Evolutionary conservation across 345 rosid genomes (phyloP).

Genomic region (Salix viminalis): DNA sequence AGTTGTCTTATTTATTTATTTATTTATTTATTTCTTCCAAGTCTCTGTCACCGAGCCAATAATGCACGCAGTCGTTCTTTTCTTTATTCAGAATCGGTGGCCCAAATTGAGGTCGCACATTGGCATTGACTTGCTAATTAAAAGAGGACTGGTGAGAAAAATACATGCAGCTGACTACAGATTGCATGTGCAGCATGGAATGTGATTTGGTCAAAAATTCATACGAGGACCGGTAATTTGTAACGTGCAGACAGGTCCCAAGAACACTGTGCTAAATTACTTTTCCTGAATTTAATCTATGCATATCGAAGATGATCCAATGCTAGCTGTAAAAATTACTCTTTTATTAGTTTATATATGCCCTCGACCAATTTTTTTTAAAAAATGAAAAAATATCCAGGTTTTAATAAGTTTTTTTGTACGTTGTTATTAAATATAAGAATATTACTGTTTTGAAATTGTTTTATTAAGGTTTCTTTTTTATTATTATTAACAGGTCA

Average conservation of each 20-base stretch:
- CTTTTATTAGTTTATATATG: too few relatives aligned
- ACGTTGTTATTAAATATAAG: too few relatives aligned
- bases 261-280: neutral
- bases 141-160: neutral
- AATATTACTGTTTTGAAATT: too few relatives aligned
- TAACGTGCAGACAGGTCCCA: neutral
- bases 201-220: too few relatives aligned
- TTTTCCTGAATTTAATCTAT: neutral
- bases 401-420: too few relatives aligned
- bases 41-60: neutral
- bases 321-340: neutral
- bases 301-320: neutral
- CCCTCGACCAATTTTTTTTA: too few relatives aligned
- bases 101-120: neutral
- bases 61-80: neutral
- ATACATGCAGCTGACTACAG: too few relatives aligned
- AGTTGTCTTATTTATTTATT: neutral
- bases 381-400: too few relatives aligned
- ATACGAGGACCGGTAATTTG: too few relatives aligned
- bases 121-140: neutral
- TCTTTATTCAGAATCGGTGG: neutral
- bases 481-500: too few relatives aligned
- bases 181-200: too few relatives aligned
- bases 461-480: too few relatives aligned
- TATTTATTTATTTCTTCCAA: neutral